Base-by-base conservation (phyloP, 805 yeast species). In the Lachancea lanzarotensis region DNA sequence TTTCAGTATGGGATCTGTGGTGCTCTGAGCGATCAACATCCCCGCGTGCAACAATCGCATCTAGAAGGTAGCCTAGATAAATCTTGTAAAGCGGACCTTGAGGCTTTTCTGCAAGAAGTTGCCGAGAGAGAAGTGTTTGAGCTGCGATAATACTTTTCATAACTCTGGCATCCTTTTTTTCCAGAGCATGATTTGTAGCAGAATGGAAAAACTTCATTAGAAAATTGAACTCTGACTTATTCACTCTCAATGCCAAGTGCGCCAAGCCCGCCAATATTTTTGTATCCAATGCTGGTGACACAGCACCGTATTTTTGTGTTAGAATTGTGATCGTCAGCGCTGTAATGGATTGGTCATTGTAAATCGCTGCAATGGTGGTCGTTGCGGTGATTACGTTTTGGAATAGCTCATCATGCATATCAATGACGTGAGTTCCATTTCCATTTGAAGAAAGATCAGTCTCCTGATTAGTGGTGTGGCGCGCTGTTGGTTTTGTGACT, bases 321-420 rank as follows among this genome's bases (percentile, higher is more conserved):
- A 93, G 71, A 32, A 93, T 80, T 0, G 96, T 82, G 12, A 86
- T 80, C 0, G 95, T 81, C 51, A 93, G 72, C 2, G 84, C 81
- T 15, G 84, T 78, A 26, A 91, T 83, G 15, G 85, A 75, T 45
- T 78, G 80, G 51, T 84, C 93, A 36, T 77, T 73, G 55, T 85
- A 83, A 27, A 72, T 70, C 22, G 76, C 73, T 0, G 90, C 79
- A 33, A 90, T 75, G 39, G 79, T 79, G 36, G 80, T 73, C 8
- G 82, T 75, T 0, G 95, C 81, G 8, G 76, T 72, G 16, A 88
- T 75, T 22, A 89, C 79, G 58, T 88, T 86, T 46, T 75, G 72
- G 59, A 79, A 81, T 8, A 82, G 51, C 32, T 35, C 46, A 31
- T 49, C 48, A 40, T 56, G 62, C 35, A 51, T 52, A 15, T 41